These are phyloP conservation scores for Eucalyptus pauciflora DNA, from an alignment of 345 rosid genomes.

Conservation along the genomic window DNA sequence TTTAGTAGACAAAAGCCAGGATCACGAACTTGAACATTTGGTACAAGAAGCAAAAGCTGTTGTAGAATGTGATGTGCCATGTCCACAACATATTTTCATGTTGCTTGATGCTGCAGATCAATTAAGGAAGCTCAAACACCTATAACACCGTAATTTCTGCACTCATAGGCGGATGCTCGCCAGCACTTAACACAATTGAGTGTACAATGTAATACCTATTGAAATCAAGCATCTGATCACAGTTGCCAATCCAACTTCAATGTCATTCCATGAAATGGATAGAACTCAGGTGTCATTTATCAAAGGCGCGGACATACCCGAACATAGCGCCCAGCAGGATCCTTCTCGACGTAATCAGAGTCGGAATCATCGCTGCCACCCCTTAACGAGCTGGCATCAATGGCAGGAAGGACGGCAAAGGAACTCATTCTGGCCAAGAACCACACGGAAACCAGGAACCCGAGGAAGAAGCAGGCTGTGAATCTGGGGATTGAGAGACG, in stretches of 20 bases:
- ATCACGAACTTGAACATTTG: not conserved
- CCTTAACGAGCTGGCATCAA: not conserved
- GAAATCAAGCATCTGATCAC: not conserved
- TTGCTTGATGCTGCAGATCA: not conserved
- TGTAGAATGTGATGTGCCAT: not conserved
- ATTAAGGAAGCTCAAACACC: not conserved
- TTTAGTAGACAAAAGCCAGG: not conserved
- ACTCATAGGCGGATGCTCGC: not conserved
- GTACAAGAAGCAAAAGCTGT: not conserved
- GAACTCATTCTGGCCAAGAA: slow-evolving; percentile 15
- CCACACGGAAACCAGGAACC: slow-evolving; percentile 14
- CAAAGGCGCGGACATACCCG: slow-evolving; percentile 33
- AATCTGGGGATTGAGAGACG: not conserved
- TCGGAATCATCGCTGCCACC: not conserved
- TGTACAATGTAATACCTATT: not conserved
- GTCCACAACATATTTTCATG: not conserved
- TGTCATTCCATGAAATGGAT: not conserved
- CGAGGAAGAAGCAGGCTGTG: not conserved
- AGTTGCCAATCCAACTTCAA: not conserved
- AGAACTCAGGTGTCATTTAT: not conserved
- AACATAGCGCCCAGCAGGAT: slow-evolving; percentile 70
- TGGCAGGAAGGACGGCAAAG: not conserved
- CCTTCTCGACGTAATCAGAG: slow-evolving; percentile 30
- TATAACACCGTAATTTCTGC: not conserved
- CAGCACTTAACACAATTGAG: not conserved